Evolutionary conservation across 192 early-diverging fungal genomes (phyloP).

Genomic region (Coemansia asiatica): DNA sequence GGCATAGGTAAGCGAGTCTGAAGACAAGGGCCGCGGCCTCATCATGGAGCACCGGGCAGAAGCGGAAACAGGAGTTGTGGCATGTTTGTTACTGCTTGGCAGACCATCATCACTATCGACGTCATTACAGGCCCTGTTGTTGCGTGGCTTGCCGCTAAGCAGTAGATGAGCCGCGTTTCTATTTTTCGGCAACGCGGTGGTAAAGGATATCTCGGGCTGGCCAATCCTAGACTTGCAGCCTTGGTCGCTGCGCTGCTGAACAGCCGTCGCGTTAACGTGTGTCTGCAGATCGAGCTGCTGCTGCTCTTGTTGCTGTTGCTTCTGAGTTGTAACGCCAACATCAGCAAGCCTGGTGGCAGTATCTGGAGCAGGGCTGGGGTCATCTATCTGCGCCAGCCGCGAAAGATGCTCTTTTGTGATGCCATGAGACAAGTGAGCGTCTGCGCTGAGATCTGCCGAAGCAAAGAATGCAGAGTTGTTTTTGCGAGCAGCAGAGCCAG

Average conservation of each 20-base stretch:
- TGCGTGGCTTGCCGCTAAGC: neutral
- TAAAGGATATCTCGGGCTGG: neutral
- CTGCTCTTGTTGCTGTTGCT: slow-evolving; percentile 1
- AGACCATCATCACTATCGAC: neutral
- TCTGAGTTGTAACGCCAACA: neutral
- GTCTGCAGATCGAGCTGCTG: neutral
- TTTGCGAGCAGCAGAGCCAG: slow-evolving; percentile 6
- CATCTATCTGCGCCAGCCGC: slow-evolving; percentile 6
- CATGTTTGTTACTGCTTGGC: slow-evolving; percentile 14
- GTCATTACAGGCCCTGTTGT: neutral
- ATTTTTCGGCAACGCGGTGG: neutral
- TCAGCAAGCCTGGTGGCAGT: neutral
- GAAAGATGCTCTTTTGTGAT: slow-evolving; percentile 9
- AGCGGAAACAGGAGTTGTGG: neutral
- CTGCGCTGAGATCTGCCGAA: neutral
- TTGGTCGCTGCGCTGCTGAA: no score
- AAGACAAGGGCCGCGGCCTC: slow-evolving; percentile 29
- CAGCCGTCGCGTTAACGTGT: no score
- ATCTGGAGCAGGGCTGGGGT: neutral
- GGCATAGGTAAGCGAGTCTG: slow-evolving; percentile 33
- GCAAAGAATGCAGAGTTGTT: slow-evolving; percentile 10
- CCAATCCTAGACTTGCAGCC: neutral
- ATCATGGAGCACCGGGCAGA: slow-evolving; percentile 11
- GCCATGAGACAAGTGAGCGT: neutral
- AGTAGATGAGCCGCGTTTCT: neutral